phyloP scores from a whole-genome alignment of 2,329 filamentous ascomycete genomes.

The Mollisiaceae sp. region DNA sequence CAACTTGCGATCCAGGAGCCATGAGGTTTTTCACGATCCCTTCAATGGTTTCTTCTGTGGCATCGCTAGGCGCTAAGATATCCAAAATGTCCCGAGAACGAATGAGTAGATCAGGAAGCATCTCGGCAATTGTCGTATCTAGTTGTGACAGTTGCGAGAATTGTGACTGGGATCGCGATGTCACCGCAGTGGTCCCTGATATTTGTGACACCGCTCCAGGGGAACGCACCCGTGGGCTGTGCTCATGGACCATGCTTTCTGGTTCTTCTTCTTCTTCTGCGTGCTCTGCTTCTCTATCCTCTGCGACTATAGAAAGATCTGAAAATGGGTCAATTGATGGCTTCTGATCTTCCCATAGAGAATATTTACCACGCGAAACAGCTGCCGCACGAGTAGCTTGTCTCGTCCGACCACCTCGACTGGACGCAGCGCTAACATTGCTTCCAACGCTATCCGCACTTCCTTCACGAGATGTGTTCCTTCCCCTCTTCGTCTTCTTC shows the following conservation, averaged over 20 bases:
- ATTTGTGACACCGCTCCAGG: slow-evolving; percentile 31
- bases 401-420: slow-evolving; percentile 29
- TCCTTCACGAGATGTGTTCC: slow-evolving; percentile 26
- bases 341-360: not conserved
- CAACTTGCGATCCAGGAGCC: slow-evolving; percentile 25
- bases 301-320: slow-evolving; percentile 40
- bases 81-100: slow-evolving; percentile 44
- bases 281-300: slow-evolving; percentile 26
- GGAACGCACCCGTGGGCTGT: slow-evolving; percentile 23
- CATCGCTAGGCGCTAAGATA: slow-evolving; percentile 42
- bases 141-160: slow-evolving; percentile 33
- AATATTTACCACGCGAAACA: slow-evolving; percentile 27
- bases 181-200: slow-evolving; percentile 36
- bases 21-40: slow-evolving; percentile 41
- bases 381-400: slow-evolving; percentile 26
- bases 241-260: slow-evolving; percentile 19
- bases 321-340: slow-evolving; percentile 18
- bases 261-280: slow-evolving; percentile 20
- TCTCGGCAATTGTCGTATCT: slow-evolving; percentile 47
- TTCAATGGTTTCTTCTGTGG: slow-evolving; percentile 38
- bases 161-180: slow-evolving; percentile 33
- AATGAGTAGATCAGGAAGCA: slow-evolving; percentile 46
- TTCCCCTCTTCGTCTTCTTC: slow-evolving; percentile 17
- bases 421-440: slow-evolving; percentile 26
- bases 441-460: slow-evolving; percentile 36